Evolutionary conservation across 208 protist species (phyloP).

Genomic region (Phytomonas sp.): DNA sequence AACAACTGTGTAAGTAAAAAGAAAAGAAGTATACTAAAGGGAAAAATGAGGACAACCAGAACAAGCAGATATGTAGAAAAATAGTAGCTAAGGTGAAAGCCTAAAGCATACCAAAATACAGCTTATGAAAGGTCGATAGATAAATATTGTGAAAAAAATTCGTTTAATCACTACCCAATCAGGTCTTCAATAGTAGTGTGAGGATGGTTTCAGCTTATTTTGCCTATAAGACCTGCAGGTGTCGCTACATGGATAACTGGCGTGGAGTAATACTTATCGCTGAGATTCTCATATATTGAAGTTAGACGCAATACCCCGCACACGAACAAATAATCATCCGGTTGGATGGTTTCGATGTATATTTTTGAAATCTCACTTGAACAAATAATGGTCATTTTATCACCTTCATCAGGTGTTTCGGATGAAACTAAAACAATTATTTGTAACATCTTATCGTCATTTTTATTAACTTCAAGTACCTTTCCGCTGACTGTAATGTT

Average conservation of each 20-base stretch:
- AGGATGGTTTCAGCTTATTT: slow-evolving; percentile 5
- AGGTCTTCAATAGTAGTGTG: neutral
- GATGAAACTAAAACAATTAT: slow-evolving; percentile 46
- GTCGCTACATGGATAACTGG: slow-evolving; percentile 53
- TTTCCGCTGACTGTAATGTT: slow-evolving; percentile 56
- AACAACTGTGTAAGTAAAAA: slow-evolving; percentile 7
- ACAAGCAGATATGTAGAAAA: slow-evolving; percentile 2
- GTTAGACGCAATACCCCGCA: slow-evolving; percentile 54
- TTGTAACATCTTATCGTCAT: slow-evolving; percentile 22
- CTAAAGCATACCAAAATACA: neutral
- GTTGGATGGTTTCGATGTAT: slow-evolving; percentile 15
- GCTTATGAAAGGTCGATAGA: neutral
- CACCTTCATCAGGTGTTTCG: slow-evolving; percentile 18
- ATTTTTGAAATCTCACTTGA: slow-evolving; percentile 12
- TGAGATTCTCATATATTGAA: slow-evolving; percentile 37
- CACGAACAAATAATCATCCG: slow-evolving; percentile 46
- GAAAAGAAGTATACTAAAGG: slow-evolving; percentile 17
- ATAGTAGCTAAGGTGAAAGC: neutral
- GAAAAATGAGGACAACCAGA: slow-evolving; percentile 4
- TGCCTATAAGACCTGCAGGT: slow-evolving; percentile 32
- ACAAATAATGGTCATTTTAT: slow-evolving; percentile 59
- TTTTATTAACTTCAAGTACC: slow-evolving; percentile 32
- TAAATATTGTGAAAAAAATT: neutral
- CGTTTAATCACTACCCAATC: neutral
- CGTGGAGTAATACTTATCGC: slow-evolving; percentile 38